These are phyloP conservation scores for Cyberlindnera petersonii DNA, from an alignment of 805 yeast genomes.

Conservation along the genomic window DNA sequence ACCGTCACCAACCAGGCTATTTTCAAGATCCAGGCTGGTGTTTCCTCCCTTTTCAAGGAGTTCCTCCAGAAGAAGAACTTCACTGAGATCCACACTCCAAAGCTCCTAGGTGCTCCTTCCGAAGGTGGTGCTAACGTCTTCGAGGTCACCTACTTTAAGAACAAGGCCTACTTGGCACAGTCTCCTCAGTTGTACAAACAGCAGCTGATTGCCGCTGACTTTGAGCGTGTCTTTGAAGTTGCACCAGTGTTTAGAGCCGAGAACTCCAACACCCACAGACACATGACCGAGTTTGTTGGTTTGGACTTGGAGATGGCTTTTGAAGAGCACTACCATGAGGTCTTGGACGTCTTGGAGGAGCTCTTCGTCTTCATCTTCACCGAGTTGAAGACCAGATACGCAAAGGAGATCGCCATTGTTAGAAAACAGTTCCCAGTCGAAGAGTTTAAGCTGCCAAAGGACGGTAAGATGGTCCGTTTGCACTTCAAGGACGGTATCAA, in stretches of 20 bases:
- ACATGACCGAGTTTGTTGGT: constrained; percentile 97
- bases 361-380: constrained; percentile 85
- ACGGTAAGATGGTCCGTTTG: constrained; percentile 88
- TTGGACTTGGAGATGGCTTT: constrained; percentile 97
- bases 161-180: constrained; percentile 92
- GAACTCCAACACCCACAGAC: constrained; percentile 98
- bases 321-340: constrained; percentile 98
- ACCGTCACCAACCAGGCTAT: constrained; percentile 97
- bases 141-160: constrained; percentile 88
- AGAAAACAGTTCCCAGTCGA: constrained; percentile 96
- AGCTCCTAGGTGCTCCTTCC: constrained; percentile 89
- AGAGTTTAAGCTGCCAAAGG: constrained; percentile 90
- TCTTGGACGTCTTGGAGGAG: constrained; percentile 55
- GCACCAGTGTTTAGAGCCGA: constrained; percentile 99
- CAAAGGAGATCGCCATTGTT: constrained; percentile 80
- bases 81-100: constrained; percentile 94
- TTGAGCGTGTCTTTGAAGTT: constrained; percentile 91
- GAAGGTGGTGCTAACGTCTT: constrained; percentile 99
- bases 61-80: constrained; percentile 65
- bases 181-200: constrained; percentile 98
- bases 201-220: constrained; percentile 96
- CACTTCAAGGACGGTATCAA: constrained; percentile 89
- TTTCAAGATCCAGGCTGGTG: constrained; percentile 90
- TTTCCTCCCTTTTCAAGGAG: constrained; percentile 84
- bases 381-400: constrained; percentile 75